These are phyloP conservation scores for Phaeosphaeriaceae sp. DNA, from an alignment of 2,329 filamentous ascomycete genomes.

Conservation along the genomic window DNA sequence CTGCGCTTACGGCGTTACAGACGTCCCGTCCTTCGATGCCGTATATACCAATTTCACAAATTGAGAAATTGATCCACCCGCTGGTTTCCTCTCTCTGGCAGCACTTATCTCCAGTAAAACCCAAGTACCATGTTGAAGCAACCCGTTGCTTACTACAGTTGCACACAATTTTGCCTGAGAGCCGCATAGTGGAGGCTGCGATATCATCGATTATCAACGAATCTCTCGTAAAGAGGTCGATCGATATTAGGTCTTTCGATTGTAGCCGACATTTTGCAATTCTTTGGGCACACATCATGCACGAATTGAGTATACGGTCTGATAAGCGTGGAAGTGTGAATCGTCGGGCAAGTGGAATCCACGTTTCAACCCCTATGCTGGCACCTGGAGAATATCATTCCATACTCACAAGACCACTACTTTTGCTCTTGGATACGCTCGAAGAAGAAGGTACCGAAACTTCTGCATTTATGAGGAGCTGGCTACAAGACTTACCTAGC, in stretches of 20 bases:
- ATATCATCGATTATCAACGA: constrained; percentile 69
- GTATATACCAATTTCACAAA: constrained; percentile 49
- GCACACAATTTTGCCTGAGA: constrained; percentile 72
- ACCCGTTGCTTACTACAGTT: constrained; percentile 86
- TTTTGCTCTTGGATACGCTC: constrained; percentile 81
- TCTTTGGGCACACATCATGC: constrained; percentile 78
- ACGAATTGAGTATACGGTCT: constrained; percentile 45
- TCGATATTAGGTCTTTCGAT: constrained; percentile 49
- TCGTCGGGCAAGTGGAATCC: constrained; percentile 39
- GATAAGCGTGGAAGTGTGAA: constrained; percentile 40
- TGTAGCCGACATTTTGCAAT: constrained; percentile 73
- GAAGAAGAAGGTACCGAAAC: constrained; percentile 74
- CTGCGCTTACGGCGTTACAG: constrained; percentile 43
- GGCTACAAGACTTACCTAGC: constrained; percentile 71
- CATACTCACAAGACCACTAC: constrained; percentile 80
- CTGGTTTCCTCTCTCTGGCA: constrained; percentile 78
- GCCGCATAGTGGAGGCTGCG: constrained; percentile 80
- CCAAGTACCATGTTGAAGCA: constrained; percentile 94
- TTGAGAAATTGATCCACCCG: constrained; percentile 68
- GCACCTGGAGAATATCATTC: constrained; percentile 66
- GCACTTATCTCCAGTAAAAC: constrained; percentile 79
- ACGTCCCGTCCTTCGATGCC: constrained; percentile 27
- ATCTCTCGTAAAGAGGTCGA: constrained; percentile 5
- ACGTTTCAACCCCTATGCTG: constrained; percentile 30
- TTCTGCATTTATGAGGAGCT: constrained; percentile 77